Evolutionary conservation across 2,329 filamentous ascomycete species (phyloP), one percentile per base, ranked within the genome.

Genomic region (Graphilbum ipis-grandicollis): DNA sequence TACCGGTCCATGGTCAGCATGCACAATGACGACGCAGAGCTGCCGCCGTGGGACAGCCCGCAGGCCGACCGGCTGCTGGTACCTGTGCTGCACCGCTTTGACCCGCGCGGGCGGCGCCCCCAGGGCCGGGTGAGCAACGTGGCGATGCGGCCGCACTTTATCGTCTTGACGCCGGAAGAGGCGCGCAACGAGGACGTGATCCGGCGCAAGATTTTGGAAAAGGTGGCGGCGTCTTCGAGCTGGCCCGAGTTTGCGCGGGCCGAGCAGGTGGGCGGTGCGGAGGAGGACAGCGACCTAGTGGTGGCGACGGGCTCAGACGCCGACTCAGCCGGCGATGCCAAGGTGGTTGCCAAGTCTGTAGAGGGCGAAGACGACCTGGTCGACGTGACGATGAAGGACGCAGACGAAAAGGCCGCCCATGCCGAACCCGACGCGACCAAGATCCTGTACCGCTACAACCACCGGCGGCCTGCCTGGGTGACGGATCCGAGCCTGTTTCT

Each of bases 331-430:
- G 71, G 68, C 9, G 79, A 80, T 44, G 65, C 70, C 18, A 79
- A 79, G 50, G 66, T 93, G 33, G 71, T 78, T 40, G 78, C 83
- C 32, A 69, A 73, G 21, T 93, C 86, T 3, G 70, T 93, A 2
- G 78, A 86, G 52, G 81, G 84, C 9, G 88, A 94, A 53, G 86
- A 94, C 42, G 83, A 83, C 42, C 73, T 94, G 49, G 81, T 96
- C 6, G 82, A 94, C 50, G 76, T 98, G 14, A 81, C 80, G 1
- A 86, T 94, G 77, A 75, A 74, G 37, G 78, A 84, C 47, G 59
- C 61, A 3, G 51, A 50, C 14, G 60, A 66, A 39, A 44, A 46
- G 19, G 52, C 17, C 12, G 22, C 31, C 43, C 2, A 33, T 38
- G 15, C 28, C 13, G 10, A 23, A 10, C 10, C 21, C 5, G 15